Base-by-base conservation (phyloP, 441 rosid species). In the Omphalea diandra region DNA sequence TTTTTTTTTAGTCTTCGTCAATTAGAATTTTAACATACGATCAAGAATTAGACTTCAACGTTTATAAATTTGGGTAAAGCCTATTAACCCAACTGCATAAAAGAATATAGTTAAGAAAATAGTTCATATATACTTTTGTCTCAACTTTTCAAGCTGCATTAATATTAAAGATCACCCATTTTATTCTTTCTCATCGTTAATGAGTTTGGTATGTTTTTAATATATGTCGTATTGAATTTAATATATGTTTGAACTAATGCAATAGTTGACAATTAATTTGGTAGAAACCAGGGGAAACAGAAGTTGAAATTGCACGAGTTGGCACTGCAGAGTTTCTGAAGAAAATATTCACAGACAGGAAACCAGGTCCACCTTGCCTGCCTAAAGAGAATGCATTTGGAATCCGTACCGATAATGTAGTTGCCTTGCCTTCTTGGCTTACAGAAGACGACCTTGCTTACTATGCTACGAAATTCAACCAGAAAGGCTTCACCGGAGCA, bases 211-310 rank as follows among this genome's bases (percentile, higher is more conserved):
- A 18, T 58, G 6, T 32, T 29, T 2, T 32, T 5, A 41, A 4
- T 40, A 22, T 14, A 1, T 62, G 9, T 1, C 27, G n/a, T n/a
- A n/a, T n/a, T n/a, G n/a, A n/a, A n/a, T n/a, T n/a, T n/a, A n/a
- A n/a, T n/a, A n/a, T n/a, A n/a, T n/a, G n/a, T n/a, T n/a, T 22
- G 18, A 22, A 33, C 20, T 4, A 43, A 27, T 53, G 55, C 47
- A 36, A 15, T 14, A 31, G n/a, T 10, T 14, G 8, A 26, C 20
- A n/a, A 38, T 47, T 11, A 44, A 49, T 50, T 41, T 32, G 66
- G 40, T 43, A 93, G 97, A 84, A 85, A 76, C 85, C 86, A 0
- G 93, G 93, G 18, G 80, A 70, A 29, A 81, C 80, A 20, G 98
- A 93, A 80, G 77, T 72, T 56, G 87, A 84, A 70, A 86, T 91